Evolutionary conservation across 2,329 filamentous ascomycete species (phyloP).

Genomic region (Paecilomyces niveus): DNA sequence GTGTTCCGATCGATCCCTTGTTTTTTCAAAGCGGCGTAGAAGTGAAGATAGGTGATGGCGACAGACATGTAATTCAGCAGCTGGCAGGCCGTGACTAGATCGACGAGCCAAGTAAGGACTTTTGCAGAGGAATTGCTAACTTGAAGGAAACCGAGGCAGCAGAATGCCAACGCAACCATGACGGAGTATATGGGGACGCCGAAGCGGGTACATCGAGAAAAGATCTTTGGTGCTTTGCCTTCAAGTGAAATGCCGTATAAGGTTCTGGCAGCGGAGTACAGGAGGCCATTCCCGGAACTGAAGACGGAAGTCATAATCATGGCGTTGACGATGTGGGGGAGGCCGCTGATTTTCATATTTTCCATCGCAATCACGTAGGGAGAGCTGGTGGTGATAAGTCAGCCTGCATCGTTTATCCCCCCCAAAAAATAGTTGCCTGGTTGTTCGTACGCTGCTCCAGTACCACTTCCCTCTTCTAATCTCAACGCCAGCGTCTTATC

Average conservation of each 20-base stretch:
- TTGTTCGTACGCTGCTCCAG: slow-evolving; percentile 47
- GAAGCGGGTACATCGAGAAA: slow-evolving; percentile 45
- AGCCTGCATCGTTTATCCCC: not conserved
- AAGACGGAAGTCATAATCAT: slow-evolving; percentile 60
- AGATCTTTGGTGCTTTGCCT: slow-evolving; percentile 48
- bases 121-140: slow-evolving; percentile 55
- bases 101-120: slow-evolving; percentile 46
- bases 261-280: slow-evolving; percentile 58
- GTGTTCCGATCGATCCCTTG: slow-evolving; percentile 61
- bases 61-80: slow-evolving; percentile 45
- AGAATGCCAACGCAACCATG: slow-evolving; percentile 54
- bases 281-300: slow-evolving; percentile 57
- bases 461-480: slow-evolving; percentile 41
- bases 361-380: slow-evolving; percentile 62
- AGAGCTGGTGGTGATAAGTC: slow-evolving; percentile 28
- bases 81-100: slow-evolving; percentile 20
- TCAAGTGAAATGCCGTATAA: slow-evolving; percentile 60
- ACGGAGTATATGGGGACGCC: slow-evolving; percentile 69
- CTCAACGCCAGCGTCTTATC: slow-evolving; percentile 52
- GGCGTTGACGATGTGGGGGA: slow-evolving; percentile 64
- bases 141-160: slow-evolving; percentile 65
- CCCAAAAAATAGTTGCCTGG: not conserved
- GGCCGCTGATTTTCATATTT: slow-evolving; percentile 50
- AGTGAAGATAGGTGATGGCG: slow-evolving; percentile 62
- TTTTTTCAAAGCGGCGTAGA: slow-evolving; percentile 57